Evolutionary conservation across 768 basidiomycete genomes (phyloP), one percentile per base, ranked within the genome.

Genomic region (Termitomyces sp.): DNA sequence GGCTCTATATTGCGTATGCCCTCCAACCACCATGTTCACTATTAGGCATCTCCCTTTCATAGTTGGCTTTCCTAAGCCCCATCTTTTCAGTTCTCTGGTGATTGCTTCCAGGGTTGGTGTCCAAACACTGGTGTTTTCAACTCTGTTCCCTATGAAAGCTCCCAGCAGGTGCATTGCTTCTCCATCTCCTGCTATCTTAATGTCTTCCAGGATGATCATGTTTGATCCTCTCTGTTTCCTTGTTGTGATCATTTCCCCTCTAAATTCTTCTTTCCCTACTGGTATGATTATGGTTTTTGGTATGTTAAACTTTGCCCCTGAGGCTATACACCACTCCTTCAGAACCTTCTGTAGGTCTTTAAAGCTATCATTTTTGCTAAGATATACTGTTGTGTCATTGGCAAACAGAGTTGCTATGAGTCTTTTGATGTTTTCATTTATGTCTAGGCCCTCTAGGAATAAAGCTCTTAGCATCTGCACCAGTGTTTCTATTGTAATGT

Each of bases 101-200:
- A 25, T 25, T 25, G 25, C 25, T 25, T 25, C 25, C 25, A 25
- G 25, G 25, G 25, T 25, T 25, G 25, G 67, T 1, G 60, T 59
- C 77, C 76, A 77, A 3, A 70, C 47, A 0, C 49, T 60, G 0
- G 56, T 43, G 4, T 69, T 25, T 12, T 73, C 55, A 0, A 70
- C 45, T 0, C 59, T 55, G 53, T 78, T 74, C 1, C 78, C 76
- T 0, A 74, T 50, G 52, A 52, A 73, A 0, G 72, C 71, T 0
- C 78, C 77, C 2, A 79, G 72, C 0, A 74, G 63, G 31, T 77
- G 14, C 0, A 72, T 65, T 0, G 71, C 54, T 36, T 69, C 67
- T 0, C 71, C 68, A 15, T 78, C 77, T 32, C 50, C 37, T 0
- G 67, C 68, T 1, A 78, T 73, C 11, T 69, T 60, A 1, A 76